Evolutionary conservation across 805 yeast species (phyloP).

Genomic region (Wickerhamomyces rabaulensis): DNA sequence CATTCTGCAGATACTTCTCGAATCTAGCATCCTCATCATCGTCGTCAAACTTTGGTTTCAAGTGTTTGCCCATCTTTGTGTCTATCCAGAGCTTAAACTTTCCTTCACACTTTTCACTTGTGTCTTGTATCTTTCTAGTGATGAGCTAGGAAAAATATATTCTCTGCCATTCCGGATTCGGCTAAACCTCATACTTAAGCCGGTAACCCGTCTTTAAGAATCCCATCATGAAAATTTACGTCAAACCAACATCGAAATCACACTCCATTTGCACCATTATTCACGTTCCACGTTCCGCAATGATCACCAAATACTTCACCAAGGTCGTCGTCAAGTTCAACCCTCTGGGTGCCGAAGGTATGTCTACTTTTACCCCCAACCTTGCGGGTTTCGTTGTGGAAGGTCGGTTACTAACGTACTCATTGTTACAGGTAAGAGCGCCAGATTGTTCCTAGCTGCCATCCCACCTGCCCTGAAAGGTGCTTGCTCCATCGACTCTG

Average conservation of each 20-base stretch:
- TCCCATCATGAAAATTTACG: too few species aligned
- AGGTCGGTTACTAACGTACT: too few species aligned
- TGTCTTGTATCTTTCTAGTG: not conserved
- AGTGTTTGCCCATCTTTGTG: slow-evolving; percentile 11
- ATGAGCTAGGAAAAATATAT: not conserved
- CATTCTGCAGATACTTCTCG: slow-evolving; percentile 1
- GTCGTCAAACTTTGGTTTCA: slow-evolving; percentile 14
- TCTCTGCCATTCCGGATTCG: not conserved
- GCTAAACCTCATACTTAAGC: not conserved
- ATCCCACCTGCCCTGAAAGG: slow-evolving; percentile 73
- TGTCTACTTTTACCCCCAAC: slow-evolving; percentile 17
- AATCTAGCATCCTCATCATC: slow-evolving; percentile 12
- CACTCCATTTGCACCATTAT: not conserved
- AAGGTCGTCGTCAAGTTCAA: slow-evolving; percentile 72
- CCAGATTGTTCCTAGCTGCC: slow-evolving; percentile 72
- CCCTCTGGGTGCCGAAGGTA: slow-evolving; percentile 65
- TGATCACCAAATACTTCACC: slow-evolving; percentile 90
- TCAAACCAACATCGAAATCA: too few species aligned
- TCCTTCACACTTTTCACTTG: too few species aligned
- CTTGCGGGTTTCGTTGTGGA: too few species aligned
- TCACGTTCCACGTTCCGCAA: slow-evolving; percentile 21
- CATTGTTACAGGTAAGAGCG: slow-evolving; percentile 52
- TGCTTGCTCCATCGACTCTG: slow-evolving; percentile 56
- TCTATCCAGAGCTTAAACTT: too few species aligned
- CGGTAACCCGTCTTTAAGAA: not conserved